Conservation (phyloP, 805 yeast species). For the Candida orba region DNA sequence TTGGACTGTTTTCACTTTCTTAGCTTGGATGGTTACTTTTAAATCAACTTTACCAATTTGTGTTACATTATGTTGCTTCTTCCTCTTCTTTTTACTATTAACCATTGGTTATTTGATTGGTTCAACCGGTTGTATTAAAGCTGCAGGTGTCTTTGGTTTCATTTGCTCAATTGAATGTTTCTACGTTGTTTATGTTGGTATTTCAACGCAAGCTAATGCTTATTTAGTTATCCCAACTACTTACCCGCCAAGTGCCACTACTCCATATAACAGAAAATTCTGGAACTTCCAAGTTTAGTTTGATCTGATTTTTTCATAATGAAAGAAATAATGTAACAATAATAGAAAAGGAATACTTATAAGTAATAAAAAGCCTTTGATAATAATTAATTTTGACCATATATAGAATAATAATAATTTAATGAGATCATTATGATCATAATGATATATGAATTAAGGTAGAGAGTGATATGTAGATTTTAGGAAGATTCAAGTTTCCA, state of each 20-base stretch:
- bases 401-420: no score
- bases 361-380: no score
- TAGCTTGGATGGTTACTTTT: slow-evolving; percentile 38
- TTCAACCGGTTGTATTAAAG: not conserved
- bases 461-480: no score
- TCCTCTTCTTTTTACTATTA: slow-evolving; percentile 1
- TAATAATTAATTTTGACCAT: no score
- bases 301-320: no score
- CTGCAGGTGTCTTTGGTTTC: slow-evolving; percentile 1
- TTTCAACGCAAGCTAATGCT: not conserved
- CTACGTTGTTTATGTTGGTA: slow-evolving; percentile 2
- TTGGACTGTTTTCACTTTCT: slow-evolving; percentile 44
- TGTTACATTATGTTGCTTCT: not conserved
- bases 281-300: not conserved
- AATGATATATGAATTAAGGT: no score
- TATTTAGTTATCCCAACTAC: not conserved
- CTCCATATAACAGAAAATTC: not conserved
- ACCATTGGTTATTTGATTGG: slow-evolving; percentile 1
- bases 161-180: not conserved
- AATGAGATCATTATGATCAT: no score
- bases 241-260: not conserved
- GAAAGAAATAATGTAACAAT: no score
- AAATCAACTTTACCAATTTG: slow-evolving; percentile 20
- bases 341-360: no score
- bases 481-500: no score